A percentile compares a stretch with the other conserved stretches of the same genome.
Evolutionary conservation across 805 yeast genomes (phyloP).

Genomic region (Teunomyces barrocoloradensis): DNA sequence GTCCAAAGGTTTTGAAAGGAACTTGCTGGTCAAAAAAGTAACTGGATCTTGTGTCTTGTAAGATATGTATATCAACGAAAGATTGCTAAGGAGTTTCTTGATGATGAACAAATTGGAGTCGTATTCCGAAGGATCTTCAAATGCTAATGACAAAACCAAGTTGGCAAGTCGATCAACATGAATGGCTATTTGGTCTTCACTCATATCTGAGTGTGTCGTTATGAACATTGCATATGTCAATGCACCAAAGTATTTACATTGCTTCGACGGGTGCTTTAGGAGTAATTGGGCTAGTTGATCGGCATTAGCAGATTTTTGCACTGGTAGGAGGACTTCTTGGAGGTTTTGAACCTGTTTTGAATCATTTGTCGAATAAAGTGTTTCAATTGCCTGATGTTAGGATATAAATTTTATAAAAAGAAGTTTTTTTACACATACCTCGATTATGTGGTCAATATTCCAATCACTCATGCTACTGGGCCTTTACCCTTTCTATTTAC

Average conservation of each 20-base stretch:
- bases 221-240: constrained; percentile 69
- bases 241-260: constrained; percentile 76
- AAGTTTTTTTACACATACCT: constrained; percentile 1
- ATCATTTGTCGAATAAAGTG: constrained; percentile 41
- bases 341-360: constrained; percentile 37
- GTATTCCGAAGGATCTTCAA: constrained; percentile 1
- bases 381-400: constrained; percentile 33
- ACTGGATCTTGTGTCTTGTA: constrained; percentile 21
- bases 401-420: background rate
- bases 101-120: constrained; percentile 39
- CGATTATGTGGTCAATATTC: constrained; percentile 6
- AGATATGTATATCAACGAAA: constrained; percentile 47
- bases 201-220: constrained; percentile 22
- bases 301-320: constrained; percentile 59
- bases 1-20: background rate
- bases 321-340: constrained; percentile 55
- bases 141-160: background rate
- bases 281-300: constrained; percentile 56
- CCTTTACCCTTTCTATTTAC: background rate
- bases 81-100: constrained; percentile 55
- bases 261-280: constrained; percentile 38
- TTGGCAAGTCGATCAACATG: constrained; percentile 2
- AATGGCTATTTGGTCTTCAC: constrained; percentile 6
- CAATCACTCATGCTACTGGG: constrained; percentile 1
- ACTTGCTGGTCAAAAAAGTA: constrained; percentile 1